Percentiles rank a stretch among this genome's conserved stretches.
phyloP scores from a whole-genome alignment of 805 yeast genomes.

The Dipodascus geniculatus region DNA sequence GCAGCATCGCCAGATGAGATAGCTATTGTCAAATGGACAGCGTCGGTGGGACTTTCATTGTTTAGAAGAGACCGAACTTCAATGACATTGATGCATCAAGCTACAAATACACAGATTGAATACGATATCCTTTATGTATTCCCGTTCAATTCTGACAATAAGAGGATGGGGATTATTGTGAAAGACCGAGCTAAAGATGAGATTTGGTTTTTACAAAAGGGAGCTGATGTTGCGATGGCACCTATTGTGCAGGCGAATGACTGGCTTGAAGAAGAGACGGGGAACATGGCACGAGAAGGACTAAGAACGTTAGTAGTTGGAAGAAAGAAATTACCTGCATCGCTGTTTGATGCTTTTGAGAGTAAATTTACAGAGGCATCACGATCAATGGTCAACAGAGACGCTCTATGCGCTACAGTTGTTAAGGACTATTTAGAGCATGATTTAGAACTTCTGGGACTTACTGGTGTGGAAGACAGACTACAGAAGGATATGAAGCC shows the following conservation, averaged over 20 bases:
- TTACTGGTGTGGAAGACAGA: constrained; percentile 96
- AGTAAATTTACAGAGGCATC: constrained; percentile 61
- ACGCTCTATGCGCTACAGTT: constrained; percentile 55
- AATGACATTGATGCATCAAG: constrained; percentile 54
- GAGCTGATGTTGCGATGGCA: constrained; percentile 93
- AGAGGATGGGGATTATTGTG: constrained; percentile 89
- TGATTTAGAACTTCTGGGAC: constrained; percentile 75
- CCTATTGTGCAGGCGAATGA: constrained; percentile 74
- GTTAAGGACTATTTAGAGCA: constrained; percentile 62
- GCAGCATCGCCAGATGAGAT: constrained; percentile 99
- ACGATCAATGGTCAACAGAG: constrained; percentile 70
- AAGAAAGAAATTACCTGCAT: constrained; percentile 52
- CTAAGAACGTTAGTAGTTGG: constrained; percentile 89
- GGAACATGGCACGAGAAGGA: constrained; percentile 98
- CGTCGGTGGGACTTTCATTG: constrained; percentile 69
- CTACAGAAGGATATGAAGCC: constrained; percentile 85
- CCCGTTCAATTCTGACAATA: constrained; percentile 92
- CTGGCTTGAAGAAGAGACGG: constrained; percentile 96
- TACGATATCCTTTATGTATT: constrained; percentile 72
- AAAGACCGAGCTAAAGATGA: constrained; percentile 53
- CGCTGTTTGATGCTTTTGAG: constrained; percentile 50
- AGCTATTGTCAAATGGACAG: constrained; percentile 91
- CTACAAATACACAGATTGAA: constrained; percentile 34
- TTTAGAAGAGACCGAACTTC: constrained; percentile 72
- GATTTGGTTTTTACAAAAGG: constrained; percentile 79